A percentile compares a stretch with the other conserved stretches of the same genome.
Conservation (phyloP, 805 yeast genomes). For the Saccharomycopsis sp. region DNA sequence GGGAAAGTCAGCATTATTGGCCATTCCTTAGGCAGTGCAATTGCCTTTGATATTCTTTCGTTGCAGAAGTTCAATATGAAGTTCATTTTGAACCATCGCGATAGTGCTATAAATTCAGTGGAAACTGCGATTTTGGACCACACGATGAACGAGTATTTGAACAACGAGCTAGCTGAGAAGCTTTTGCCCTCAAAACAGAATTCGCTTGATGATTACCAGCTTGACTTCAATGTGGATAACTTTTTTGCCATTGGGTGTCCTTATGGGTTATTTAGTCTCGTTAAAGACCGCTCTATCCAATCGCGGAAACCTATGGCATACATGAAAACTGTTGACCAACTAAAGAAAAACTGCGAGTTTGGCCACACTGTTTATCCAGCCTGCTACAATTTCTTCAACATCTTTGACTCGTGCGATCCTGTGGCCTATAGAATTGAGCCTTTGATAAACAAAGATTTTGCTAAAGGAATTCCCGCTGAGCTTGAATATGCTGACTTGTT, state of each 20-base stretch:
- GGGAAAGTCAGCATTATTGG: conserved; percentile 82
- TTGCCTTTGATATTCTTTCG: conserved; percentile 67
- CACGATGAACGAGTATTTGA: not conserved
- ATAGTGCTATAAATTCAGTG: not conserved
- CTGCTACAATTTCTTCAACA: conserved; percentile 64
- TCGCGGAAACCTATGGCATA: conserved; percentile 29
- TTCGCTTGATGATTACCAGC: conserved; percentile 25
- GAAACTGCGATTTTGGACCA: not conserved
- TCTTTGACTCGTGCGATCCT: conserved; percentile 90
- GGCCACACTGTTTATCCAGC: conserved; percentile 38
- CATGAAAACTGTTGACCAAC: conserved; percentile 8
- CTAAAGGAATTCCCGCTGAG: conserved; percentile 45
- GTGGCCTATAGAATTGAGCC: conserved; percentile 90
- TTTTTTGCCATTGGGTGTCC: conserved; percentile 87
- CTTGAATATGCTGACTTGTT: conserved; percentile 41
- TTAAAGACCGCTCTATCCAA: conserved; percentile 56
- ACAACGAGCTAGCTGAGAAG: not conserved
- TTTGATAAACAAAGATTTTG: conserved; percentile 45
- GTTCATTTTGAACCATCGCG: conserved; percentile 1
- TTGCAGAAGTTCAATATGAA: conserved; percentile 29
- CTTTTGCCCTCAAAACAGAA: not conserved
- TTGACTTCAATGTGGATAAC: conserved; percentile 68
- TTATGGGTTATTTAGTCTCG: conserved; percentile 73
- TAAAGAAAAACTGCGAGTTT: conserved; percentile 20
- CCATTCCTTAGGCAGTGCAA: conserved; percentile 88